Evolutionary conservation across 352 stramenopile species (phyloP).

Genomic region (Phytophthora cactorum): DNA sequence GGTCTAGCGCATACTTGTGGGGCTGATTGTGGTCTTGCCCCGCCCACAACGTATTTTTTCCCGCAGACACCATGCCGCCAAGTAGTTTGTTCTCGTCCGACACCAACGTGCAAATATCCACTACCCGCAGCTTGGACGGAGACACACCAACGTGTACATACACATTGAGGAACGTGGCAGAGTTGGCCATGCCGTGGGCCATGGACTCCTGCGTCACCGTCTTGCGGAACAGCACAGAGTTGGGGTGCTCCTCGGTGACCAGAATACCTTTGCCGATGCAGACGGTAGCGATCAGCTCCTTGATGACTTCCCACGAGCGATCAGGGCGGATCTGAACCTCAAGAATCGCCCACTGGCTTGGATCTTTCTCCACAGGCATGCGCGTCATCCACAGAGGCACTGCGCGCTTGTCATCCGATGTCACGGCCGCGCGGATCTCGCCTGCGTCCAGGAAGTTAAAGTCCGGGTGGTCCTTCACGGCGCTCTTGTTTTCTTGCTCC

Average conservation of each 20-base stretch:
- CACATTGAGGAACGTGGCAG: constrained; percentile 74
- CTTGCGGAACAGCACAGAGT: constrained; percentile 78
- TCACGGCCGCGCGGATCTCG: constrained; percentile 39
- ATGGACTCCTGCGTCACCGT: constrained; percentile 66
- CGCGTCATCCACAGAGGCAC: constrained; percentile 62
- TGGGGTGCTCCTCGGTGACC: constrained; percentile 55
- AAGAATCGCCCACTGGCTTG: constrained; percentile 71
- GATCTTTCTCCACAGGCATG: constrained; percentile 68
- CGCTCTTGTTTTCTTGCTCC: constrained; percentile 55
- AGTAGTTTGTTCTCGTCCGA: constrained; percentile 73
- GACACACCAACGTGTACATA: constrained; percentile 78
- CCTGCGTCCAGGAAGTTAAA: constrained; percentile 59
- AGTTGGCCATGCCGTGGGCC: constrained; percentile 70
- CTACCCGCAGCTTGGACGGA: constrained; percentile 75
- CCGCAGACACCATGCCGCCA: constrained; percentile 54
- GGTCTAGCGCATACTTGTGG: constrained; percentile 64
- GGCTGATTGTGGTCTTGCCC: constrained; percentile 46
- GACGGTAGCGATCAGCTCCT: constrained; percentile 78
- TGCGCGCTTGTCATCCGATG: constrained; percentile 36
- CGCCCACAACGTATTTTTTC: constrained; percentile 41
- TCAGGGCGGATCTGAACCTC: constrained; percentile 76
- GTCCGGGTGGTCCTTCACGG: constrained; percentile 73
- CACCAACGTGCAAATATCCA: constrained; percentile 73
- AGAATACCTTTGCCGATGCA: constrained; percentile 82
- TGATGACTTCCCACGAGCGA: constrained; percentile 75